Evolutionary conservation across 164 flowering plant genomes (phyloP), one percentile per base, ranked within the genome.

Genomic region (Stephania yunnanensis): DNA sequence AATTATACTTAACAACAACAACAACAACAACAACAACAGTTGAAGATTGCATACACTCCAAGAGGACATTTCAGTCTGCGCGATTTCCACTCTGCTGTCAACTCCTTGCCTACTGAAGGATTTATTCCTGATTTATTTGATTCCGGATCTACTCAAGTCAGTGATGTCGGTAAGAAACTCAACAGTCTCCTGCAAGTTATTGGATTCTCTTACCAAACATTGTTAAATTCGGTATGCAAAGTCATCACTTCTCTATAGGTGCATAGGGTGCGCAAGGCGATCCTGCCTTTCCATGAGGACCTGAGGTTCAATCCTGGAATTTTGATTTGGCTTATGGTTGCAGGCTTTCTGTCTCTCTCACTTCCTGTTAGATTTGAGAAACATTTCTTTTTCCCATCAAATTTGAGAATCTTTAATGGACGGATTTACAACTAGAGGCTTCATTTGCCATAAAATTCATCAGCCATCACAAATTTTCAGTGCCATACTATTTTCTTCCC

Each of bases 61-160:
- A 78, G 80, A 78, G 88, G 86, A 74, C 66, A 77, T 78, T 94
- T 92, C 82, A 85, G 69, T 74, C 83, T 94, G 4, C 92, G 92
- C 5, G 97, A 89, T 78, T 90, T 94, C 78, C 98, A 94, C 76
- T 90, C 85, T 65, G 95, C 96, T 19, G 91, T 94, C 78, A 87
- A 82, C 74, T 87, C 76, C 79, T 74, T 94, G 77, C 95, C 97
- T 29, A 53, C 76, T 20, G 90, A 94, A 83, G 84, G 82, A 46
- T 91, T 87, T 78, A 77, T 73, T 6, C 90, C 90, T 68, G 81
- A 80, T 69, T 13, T 79, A 46, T 67, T 74, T 46, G 81, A 77
- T 46, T 69, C 85, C 50, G 82, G 77, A 52, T 71, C 78, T 73
- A 58, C 63, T n/a, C 69, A 67, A 74, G 66, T 76, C 46, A 65